Percentiles rank a stretch among this genome's conserved stretches.
Conservation (phyloP, 345 rosid species). For the Clausena lansium region DNA sequence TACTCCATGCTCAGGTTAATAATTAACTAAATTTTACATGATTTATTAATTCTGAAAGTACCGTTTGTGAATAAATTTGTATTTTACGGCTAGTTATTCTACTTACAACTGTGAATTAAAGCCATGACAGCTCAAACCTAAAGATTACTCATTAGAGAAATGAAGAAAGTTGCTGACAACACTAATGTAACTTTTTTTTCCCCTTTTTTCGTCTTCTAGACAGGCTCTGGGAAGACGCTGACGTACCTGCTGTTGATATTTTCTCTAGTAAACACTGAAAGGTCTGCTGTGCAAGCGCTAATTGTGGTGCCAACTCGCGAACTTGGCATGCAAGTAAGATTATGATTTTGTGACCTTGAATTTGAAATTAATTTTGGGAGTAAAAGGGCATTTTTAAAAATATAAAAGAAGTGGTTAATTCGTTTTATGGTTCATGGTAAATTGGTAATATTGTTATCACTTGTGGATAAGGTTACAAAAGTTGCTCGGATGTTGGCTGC, state of each 20-base stretch:
- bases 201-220: constrained; percentile 43
- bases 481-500: constrained; percentile 81
- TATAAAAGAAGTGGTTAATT: not conserved
- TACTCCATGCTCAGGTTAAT: constrained; percentile 87
- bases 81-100: not conserved
- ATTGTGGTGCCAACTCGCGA: constrained; percentile 90
- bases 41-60: not conserved
- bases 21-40: too few relatives aligned
- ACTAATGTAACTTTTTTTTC: constrained; percentile 12
- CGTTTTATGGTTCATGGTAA: too few relatives aligned
- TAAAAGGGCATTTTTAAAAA: not conserved
- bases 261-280: constrained; percentile 58
- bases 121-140: not conserved
- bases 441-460: constrained; percentile 11
- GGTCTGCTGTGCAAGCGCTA: constrained; percentile 81
- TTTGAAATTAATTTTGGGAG: not conserved
- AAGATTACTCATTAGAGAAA: not conserved
- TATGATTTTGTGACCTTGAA: not conserved
- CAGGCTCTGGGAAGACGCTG: constrained; percentile 96
- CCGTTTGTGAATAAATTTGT: too few relatives aligned
- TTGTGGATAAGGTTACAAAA: constrained; percentile 57
- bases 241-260: constrained; percentile 70
- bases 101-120: not conserved
- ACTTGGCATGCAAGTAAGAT: constrained; percentile 87
- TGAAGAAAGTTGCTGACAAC: not conserved